Evolutionary conservation across 2,329 filamentous ascomycete genomes (phyloP), one percentile per base, ranked within the genome.

Genomic region (Colletotrichum euphorbiae): DNA sequence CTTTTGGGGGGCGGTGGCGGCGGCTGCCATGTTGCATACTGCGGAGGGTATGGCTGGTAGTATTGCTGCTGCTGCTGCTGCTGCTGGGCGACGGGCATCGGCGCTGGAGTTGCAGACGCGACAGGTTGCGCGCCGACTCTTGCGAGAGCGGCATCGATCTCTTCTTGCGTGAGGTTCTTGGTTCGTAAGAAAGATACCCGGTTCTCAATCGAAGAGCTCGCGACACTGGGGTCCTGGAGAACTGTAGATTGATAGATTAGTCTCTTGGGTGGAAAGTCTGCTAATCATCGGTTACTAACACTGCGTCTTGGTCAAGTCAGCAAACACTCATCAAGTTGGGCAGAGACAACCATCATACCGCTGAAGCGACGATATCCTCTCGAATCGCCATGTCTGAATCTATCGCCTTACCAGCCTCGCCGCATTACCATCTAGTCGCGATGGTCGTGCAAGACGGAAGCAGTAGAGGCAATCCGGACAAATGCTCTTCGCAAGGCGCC

Each of bases 111-210:
- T 71, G 62, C 76, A 60, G 72, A 57, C 19, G 81, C 79, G 38
- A 82, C 80, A 50, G 83, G 77, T 72, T 86, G 87, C 74, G 89
- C 89, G 71, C 91, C 90, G 52, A 89, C 89, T 75, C 95, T 90
- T 46, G 92, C 87, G 72, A 99, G 86, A 15, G 97, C 92, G 42
- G 89, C 85, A 76, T 96, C 93, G 75, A 99, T 92, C 81, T 99
- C 97, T 80, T 98, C 95, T 78, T 96, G 92, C 1, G 95, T 98
- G 62, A 99, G 87, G 79, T 99, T 98, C 82, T 99, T 99, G 7
- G 94, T 97, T 79, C 94, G 93, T 19, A 99, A 86, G 74, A 99
- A 99, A 8, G 94, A 92, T 68, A 98, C 88, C 72, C 93, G 90
- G 80, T 96, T 98, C 76, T 98, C 96, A 70, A 97, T 83, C n/a